phyloP scores from a whole-genome alignment of 495 filamentous ascomycete genomes.

The Tuber melanosporum region DNA sequence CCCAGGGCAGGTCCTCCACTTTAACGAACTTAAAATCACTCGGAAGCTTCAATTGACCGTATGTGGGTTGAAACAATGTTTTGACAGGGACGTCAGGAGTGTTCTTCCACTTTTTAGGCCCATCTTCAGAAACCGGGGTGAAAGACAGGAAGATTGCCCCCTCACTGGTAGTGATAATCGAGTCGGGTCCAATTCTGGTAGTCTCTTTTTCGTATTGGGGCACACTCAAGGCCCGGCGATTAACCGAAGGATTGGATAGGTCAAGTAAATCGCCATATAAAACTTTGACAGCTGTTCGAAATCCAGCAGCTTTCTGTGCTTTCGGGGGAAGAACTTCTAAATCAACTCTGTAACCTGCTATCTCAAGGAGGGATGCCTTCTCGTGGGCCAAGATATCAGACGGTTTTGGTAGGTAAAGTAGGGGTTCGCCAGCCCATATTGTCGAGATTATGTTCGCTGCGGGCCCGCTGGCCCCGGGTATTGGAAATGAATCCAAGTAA shows the following conservation, averaged over 20 bases:
- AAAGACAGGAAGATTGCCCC: slow-evolving; percentile 22
- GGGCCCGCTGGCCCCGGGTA: background rate
- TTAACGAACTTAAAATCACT: slow-evolving; percentile 15
- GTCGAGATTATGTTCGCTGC: slow-evolving; percentile 14
- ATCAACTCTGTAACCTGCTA: slow-evolving; percentile 21
- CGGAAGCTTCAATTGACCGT: slow-evolving; percentile 11
- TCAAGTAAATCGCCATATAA: slow-evolving; percentile 17
- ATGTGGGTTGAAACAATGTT: slow-evolving; percentile 14
- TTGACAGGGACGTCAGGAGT: slow-evolving; percentile 17
- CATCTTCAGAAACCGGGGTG: slow-evolving; percentile 5
- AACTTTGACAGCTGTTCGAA: slow-evolving; percentile 17
- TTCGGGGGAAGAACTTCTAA: slow-evolving; percentile 28
- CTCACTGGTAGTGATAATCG: background rate
- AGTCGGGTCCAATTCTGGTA: background rate
- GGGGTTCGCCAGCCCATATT: slow-evolving; percentile 26
- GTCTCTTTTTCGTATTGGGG: slow-evolving; percentile 13
- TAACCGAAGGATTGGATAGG: background rate
- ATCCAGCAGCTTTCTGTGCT: background rate
- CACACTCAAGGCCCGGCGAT: slow-evolving; percentile 15
- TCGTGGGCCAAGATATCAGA: background rate
- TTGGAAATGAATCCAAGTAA: slow-evolving; percentile 16
- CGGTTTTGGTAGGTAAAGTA: slow-evolving; percentile 27
- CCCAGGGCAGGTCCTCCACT: slow-evolving; percentile 18
- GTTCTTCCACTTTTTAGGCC: slow-evolving; percentile 1
- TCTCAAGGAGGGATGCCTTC: slow-evolving; percentile 16